Base-by-base conservation (phyloP, 495 filamentous ascomycete genomes). In the Ramalina peruviana region DNA sequence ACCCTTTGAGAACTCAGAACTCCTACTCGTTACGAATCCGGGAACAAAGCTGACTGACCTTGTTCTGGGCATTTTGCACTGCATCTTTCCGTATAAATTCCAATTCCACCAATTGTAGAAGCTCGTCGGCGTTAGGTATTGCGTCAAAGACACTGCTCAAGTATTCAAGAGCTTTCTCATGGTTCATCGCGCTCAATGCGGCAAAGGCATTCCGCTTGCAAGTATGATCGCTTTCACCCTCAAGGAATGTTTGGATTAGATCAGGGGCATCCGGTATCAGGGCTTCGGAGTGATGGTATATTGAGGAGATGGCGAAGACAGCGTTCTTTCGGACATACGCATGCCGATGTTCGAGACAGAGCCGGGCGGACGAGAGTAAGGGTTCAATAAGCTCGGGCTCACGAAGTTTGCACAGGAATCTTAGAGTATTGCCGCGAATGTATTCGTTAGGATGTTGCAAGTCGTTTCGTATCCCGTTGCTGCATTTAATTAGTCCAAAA, bases 201-300 rank as follows among this genome's bases (percentile, higher is more conserved):
- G 87, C 87, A 55, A 97, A 99, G 21, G 90, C 93, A 67, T 99
- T 99, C 57, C 93, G 78, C 74, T 95, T 97, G 81, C 90, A 97
- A 15, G 93, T 97, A 49, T 84, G 75, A 64, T 99, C 93, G 54
- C 77, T 95, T 68, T 99, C 93, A 38, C 77, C 74, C 52, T 90
- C 87, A 41, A 99, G 76, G 74, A 97, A 97, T 1, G 77, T 81
- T 50, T 86, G 79, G 48, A 99, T 81, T 40, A 97, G 76, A 54
- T 99, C 93, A 30, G 93, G 83, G 9, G 90, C 93, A 65, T 99
- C 93, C 40, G 93, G 93, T 54, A 99, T 94, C 36, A 99, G 73
- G 49, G 81, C 78, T 51, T 92, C 88, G 23, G 86, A 90, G 68
- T 95, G 88, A 56, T 84, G 81, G 72, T 80, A 88, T 58, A 99